Conservation (phyloP, 2,329 filamentous ascomycete genomes). For the Fusarium papillatum region DNA sequence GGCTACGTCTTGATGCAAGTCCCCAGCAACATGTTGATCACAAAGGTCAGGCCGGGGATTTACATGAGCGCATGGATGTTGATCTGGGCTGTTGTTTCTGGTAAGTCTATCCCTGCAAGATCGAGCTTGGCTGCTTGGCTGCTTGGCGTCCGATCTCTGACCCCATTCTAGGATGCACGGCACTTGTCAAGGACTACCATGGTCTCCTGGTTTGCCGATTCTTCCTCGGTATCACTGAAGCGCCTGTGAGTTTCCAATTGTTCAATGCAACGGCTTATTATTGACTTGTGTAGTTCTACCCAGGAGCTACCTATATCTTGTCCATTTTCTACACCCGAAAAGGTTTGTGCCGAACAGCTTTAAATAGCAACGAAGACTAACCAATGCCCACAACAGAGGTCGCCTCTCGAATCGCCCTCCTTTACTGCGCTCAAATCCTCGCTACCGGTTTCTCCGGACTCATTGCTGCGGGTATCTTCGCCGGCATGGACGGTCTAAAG, state of each 20-base stretch:
- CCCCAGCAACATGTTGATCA: slow-evolving; percentile 58
- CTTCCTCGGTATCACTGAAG: slow-evolving; percentile 56
- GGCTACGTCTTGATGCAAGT: slow-evolving; percentile 61
- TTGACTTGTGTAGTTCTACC: slow-evolving; percentile 50
- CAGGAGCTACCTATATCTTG: slow-evolving; percentile 52
- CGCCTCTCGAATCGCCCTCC: slow-evolving; percentile 70
- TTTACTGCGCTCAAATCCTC: slow-evolving; percentile 72
- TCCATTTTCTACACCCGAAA: slow-evolving; percentile 51
- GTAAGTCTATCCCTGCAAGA: slow-evolving; percentile 19
- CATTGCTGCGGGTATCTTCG: slow-evolving; percentile 72
- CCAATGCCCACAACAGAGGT: slow-evolving; percentile 66
- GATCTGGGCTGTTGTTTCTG: slow-evolving; percentile 55
- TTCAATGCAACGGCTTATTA: neutral
- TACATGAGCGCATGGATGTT: slow-evolving; percentile 59
- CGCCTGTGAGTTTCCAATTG: slow-evolving; percentile 42
- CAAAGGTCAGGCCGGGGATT: slow-evolving; percentile 54
- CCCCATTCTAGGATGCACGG: slow-evolving; percentile 47
- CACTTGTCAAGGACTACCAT: slow-evolving; percentile 50
- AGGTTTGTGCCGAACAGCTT: slow-evolving; percentile 29
- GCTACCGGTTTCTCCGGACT: slow-evolving; percentile 77
- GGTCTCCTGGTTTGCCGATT: slow-evolving; percentile 53
- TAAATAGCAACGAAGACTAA: neutral
- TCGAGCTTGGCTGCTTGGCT: no score
- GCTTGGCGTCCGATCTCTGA: neutral
- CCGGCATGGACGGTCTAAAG: slow-evolving; percentile 51